Conservation (phyloP, 768 basidiomycete species). For the Mycena haematopus region DNA sequence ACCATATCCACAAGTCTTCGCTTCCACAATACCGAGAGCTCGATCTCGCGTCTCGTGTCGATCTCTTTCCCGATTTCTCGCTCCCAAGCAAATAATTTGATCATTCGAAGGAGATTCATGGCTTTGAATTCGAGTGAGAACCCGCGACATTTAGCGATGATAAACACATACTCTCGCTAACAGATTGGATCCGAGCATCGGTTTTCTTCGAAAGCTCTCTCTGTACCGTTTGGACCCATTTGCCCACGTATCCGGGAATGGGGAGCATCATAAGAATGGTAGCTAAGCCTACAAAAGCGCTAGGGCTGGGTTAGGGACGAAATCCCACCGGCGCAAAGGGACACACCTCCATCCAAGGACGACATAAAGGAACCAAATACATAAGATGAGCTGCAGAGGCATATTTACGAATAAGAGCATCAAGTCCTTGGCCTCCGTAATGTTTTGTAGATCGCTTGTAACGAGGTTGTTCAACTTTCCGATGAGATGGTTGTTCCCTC, state of each 20-base stretch:
- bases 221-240: conserved; percentile 45
- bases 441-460: conserved; percentile 1
- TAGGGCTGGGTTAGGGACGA: neutral
- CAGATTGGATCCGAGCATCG: conserved; percentile 52
- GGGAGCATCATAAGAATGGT: conserved; percentile 50
- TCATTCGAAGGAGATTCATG: conserved; percentile 52
- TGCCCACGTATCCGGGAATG: conserved; percentile 49
- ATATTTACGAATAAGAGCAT: conserved; percentile 28
- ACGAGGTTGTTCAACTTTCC: neutral
- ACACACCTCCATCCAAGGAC: conserved; percentile 57
- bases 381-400: conserved; percentile 48
- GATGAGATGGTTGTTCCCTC: neutral
- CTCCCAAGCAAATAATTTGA: conserved; percentile 62
- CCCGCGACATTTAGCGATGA: conserved; percentile 17
- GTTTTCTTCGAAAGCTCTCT: conserved; percentile 50
- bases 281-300: conserved; percentile 33
- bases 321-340: neutral
- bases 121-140: conserved; percentile 39
- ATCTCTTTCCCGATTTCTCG: conserved; percentile 52
- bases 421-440: conserved; percentile 26
- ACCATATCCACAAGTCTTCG: conserved; percentile 36
- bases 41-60: conserved; percentile 53
- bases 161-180: conserved; percentile 50
- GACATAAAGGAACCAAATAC: conserved; percentile 50
- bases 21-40: conserved; percentile 39